Percentiles rank a stretch among this genome's conserved stretches.
These are phyloP conservation scores for Inga leiocalycina DNA, from an alignment of 306 rosid genomes.

Conservation along the genomic window DNA sequence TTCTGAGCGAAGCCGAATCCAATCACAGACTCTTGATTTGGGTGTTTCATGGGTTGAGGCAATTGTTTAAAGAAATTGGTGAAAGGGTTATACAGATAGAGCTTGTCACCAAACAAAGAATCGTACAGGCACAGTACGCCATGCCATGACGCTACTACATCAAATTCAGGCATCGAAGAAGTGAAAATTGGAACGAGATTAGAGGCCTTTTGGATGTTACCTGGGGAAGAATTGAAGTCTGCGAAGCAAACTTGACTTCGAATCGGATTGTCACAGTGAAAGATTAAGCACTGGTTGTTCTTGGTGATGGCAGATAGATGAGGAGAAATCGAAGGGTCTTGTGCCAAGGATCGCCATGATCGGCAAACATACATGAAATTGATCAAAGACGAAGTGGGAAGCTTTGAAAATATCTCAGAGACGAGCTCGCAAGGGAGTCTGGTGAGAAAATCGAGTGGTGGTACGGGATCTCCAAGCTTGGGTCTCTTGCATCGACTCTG, in stretches of 20 bases:
- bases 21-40: constrained; percentile 34
- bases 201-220: constrained; percentile 7
- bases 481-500: constrained; percentile 18
- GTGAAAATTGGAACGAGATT: constrained; percentile 37
- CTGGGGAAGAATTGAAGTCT: constrained; percentile 2
- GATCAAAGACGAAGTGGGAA: constrained; percentile 42
- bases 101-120: constrained; percentile 33
- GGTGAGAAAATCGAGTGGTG: constrained; percentile 11
- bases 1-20: constrained; percentile 45
- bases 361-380: constrained; percentile 40
- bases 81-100: constrained; percentile 47
- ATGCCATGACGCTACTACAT: constrained; percentile 42
- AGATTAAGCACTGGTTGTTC: constrained; percentile 36
- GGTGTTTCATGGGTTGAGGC: constrained; percentile 36
- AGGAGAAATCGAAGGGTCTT: constrained; percentile 21
- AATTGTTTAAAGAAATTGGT: constrained; percentile 34
- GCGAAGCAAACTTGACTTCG: constrained; percentile 43
- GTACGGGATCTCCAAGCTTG: not conserved
- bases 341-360: constrained; percentile 32
- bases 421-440: constrained; percentile 35
- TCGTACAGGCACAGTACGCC: constrained; percentile 49
- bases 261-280: constrained; percentile 48
- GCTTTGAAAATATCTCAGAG: constrained; percentile 29
- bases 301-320: constrained; percentile 1
- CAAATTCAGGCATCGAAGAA: constrained; percentile 43